Evolutionary conservation across 345 rosid species (phyloP).

Genomic region (Gossypium raimondii): DNA sequence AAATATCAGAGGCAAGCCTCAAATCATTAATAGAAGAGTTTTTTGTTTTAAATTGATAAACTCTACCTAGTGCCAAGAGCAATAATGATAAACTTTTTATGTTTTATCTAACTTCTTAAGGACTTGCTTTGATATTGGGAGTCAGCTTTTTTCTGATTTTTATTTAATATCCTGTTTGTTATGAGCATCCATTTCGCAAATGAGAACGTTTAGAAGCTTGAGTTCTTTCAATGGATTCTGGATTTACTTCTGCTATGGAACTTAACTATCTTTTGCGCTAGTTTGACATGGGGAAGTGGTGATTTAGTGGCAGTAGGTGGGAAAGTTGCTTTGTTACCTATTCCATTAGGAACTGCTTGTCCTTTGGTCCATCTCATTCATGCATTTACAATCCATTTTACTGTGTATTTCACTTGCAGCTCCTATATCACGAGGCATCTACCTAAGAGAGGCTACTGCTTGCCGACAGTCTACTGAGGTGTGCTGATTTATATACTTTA

Average conservation of each 20-base stretch:
- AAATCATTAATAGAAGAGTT: not conserved
- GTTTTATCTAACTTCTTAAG: not conserved
- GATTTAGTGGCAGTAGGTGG: not conserved
- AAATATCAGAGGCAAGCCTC: not conserved
- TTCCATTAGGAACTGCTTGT: not conserved
- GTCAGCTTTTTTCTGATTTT: not conserved
- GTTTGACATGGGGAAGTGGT: not conserved
- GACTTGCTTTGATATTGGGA: not conserved
- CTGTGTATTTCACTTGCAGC: constrained; percentile 46
- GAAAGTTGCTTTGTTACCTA: not conserved
- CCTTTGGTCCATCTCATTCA: not conserved
- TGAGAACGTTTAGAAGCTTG: not conserved
- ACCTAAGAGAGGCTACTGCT: constrained; percentile 74
- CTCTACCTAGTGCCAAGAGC: not conserved
- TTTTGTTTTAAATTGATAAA: not conserved
- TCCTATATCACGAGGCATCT: constrained; percentile 80
- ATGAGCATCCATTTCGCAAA: constrained; percentile 1
- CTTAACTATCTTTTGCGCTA: not conserved
- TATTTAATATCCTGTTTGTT: not conserved
- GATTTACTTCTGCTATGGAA: not conserved
- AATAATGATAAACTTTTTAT: not conserved
- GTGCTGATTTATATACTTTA: constrained; percentile 23
- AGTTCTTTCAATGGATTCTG: not conserved
- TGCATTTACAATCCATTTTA: not conserved
- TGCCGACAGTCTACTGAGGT: constrained; percentile 83